Evolutionary conservation across 495 filamentous ascomycete species (phyloP).

Genomic region (Penicillium parvum): DNA sequence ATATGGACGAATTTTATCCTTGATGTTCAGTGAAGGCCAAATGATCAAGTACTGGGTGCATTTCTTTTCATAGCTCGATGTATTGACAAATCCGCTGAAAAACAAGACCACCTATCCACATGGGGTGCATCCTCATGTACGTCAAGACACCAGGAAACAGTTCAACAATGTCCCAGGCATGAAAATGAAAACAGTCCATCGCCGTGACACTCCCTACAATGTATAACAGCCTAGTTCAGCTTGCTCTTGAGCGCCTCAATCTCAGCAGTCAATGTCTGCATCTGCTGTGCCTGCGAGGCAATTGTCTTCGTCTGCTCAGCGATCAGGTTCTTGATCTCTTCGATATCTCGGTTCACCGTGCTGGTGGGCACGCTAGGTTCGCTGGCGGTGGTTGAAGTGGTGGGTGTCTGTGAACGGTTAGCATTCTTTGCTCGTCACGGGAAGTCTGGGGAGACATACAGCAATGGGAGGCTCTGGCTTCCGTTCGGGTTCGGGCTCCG

Average conservation of each 20-base stretch:
- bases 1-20: no score
- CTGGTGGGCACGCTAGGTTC: conserved; percentile 16
- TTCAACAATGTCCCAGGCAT: background rate
- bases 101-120: conserved; percentile 24
- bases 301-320: conserved; percentile 45
- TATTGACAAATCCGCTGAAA: conserved; percentile 30
- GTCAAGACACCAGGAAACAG: conserved; percentile 9
- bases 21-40: no score
- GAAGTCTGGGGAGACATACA: conserved; percentile 1
- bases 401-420: conserved; percentile 21
- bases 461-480: conserved; percentile 2
- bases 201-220: conserved; percentile 3
- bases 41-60: background rate
- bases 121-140: conserved; percentile 14
- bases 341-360: conserved; percentile 36
- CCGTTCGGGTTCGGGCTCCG: conserved; percentile 21
- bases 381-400: conserved; percentile 17
- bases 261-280: conserved; percentile 42
- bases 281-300: conserved; percentile 40
- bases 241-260: conserved; percentile 46
- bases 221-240: conserved; percentile 27
- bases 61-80: conserved; percentile 15
- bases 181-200: conserved; percentile 7
- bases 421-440: background rate
- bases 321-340: conserved; percentile 42